These are phyloP conservation scores for Thymus quinquecostatus DNA, from an alignment of 257 asterid genomes.

Conservation along the genomic window DNA sequence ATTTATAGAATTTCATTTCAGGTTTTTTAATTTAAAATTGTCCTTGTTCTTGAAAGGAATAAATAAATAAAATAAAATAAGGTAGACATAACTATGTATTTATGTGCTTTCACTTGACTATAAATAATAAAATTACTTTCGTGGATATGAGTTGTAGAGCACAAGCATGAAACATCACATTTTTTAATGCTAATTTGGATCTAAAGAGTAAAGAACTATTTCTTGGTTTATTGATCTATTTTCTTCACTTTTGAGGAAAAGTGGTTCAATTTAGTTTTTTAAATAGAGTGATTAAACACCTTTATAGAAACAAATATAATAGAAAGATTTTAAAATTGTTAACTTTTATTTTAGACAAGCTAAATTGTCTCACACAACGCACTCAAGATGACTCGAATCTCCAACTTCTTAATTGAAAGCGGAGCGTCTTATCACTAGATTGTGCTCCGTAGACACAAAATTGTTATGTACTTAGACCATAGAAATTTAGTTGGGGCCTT, in stretches of 20 bases:
- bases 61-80: neutral
- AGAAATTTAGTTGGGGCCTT: neutral
- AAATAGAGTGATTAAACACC: neutral
- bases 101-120: neutral
- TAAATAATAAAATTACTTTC: neutral
- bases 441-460: too few relatives aligned
- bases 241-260: neutral
- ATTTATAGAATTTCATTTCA: too few relatives aligned
- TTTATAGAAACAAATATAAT: neutral
- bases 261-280: neutral
- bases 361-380: too few relatives aligned
- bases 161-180: neutral
- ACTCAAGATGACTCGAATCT: too few relatives aligned
- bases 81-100: neutral
- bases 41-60: neutral
- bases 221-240: too few relatives aligned
- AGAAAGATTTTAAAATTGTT: too few relatives aligned
- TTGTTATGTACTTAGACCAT: neutral
- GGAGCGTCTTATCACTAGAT: too few relatives aligned
- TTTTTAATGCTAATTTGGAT: neutral
- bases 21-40: neutral
- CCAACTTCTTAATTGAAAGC: too few relatives aligned
- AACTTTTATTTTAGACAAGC: too few relatives aligned
- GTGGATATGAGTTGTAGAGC: neutral
- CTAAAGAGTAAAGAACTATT: too few relatives aligned